Conservation (phyloP, 129 eudicot genomes). For the Pseudognaphalium luteoalbum region DNA sequence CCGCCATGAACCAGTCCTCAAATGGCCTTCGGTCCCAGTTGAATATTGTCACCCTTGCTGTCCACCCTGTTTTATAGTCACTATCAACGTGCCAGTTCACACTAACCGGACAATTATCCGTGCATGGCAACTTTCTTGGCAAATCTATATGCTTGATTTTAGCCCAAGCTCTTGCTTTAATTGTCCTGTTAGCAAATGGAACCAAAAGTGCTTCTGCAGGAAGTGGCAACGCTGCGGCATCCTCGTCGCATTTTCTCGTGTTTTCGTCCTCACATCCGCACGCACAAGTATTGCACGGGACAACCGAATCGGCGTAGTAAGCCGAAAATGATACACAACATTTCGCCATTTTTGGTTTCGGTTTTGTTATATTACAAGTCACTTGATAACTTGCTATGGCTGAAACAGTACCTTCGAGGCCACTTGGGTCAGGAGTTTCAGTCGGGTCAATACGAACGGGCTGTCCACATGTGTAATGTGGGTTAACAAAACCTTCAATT, state of each 20-base stretch:
- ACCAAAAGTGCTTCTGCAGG: conserved; percentile 73
- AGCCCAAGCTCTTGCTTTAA: conserved; percentile 60
- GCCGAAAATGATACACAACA: conserved; percentile 95
- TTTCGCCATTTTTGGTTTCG: conserved; percentile 51
- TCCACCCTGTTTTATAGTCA: conserved; percentile 77
- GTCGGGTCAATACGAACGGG: conserved; percentile 66
- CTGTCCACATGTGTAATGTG: conserved; percentile 66
- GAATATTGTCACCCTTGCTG: conserved; percentile 73
- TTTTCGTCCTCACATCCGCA: conserved; percentile 67
- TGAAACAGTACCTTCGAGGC: conserved; percentile 38
- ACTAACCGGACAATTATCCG: conserved; percentile 74
- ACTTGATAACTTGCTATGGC: conserved; percentile 81
- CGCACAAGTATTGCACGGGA: conserved; percentile 88
- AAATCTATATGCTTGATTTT: conserved; percentile 40
- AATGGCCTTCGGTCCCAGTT: conserved; percentile 56
- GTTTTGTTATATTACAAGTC: conserved; percentile 73
- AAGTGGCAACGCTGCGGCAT: conserved; percentile 58
- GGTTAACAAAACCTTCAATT: conserved; percentile 60
- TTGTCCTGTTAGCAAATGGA: conserved; percentile 60
- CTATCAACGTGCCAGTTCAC: conserved; percentile 73
- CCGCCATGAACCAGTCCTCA: conserved; percentile 69
- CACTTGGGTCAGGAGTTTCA: conserved; percentile 72
- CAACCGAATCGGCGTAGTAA: conserved; percentile 58
- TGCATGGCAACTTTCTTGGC: conserved; percentile 62
- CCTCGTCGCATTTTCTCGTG: conserved; percentile 43